These are phyloP conservation scores for Colletotrichum limetticola DNA, from an alignment of 2,329 filamentous ascomycete species.

Conservation along the genomic window DNA sequence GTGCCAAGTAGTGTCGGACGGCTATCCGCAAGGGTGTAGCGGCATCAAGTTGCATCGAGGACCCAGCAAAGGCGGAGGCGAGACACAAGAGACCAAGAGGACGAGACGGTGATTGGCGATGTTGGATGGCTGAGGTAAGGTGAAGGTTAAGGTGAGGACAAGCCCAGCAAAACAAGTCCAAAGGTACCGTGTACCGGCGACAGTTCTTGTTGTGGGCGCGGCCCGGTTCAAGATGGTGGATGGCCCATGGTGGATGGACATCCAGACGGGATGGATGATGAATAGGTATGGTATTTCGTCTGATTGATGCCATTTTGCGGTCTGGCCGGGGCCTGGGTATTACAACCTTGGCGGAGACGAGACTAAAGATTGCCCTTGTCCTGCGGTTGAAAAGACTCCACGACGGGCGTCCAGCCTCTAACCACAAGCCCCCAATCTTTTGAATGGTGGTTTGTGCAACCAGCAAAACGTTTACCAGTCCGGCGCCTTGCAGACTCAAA, in stretches of 20 bases:
- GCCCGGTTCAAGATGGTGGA: slow-evolving; percentile 7
- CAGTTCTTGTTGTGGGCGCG: background rate
- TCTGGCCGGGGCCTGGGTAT: slow-evolving; percentile 13
- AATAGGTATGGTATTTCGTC: slow-evolving; percentile 26
- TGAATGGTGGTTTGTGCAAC: slow-evolving; percentile 11
- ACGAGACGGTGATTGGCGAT: background rate
- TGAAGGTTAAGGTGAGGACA: slow-evolving; percentile 20
- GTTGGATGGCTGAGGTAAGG: slow-evolving; percentile 6
- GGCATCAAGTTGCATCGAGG: slow-evolving; percentile 27
- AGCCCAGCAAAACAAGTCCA: background rate
- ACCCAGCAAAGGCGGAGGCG: slow-evolving; percentile 30
- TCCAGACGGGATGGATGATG: slow-evolving; percentile 18
- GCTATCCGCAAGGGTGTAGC: slow-evolving; percentile 33
- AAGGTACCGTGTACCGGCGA: slow-evolving; percentile 18
- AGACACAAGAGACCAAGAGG: slow-evolving; percentile 17
- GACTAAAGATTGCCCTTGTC: slow-evolving; percentile 11
- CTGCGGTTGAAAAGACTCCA: slow-evolving; percentile 2
- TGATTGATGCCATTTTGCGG: slow-evolving; percentile 33
- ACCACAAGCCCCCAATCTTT: background rate
- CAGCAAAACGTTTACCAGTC: background rate
- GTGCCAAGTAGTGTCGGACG: slow-evolving; percentile 30
- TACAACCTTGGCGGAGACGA: slow-evolving; percentile 16
- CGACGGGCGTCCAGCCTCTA: background rate
- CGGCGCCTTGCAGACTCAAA: background rate
- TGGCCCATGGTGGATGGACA: slow-evolving; percentile 8